Percentiles rank a stretch among this genome's conserved stretches.
phyloP scores from a whole-genome alignment of 345 rosid species.

The Dimocarpus longan region DNA sequence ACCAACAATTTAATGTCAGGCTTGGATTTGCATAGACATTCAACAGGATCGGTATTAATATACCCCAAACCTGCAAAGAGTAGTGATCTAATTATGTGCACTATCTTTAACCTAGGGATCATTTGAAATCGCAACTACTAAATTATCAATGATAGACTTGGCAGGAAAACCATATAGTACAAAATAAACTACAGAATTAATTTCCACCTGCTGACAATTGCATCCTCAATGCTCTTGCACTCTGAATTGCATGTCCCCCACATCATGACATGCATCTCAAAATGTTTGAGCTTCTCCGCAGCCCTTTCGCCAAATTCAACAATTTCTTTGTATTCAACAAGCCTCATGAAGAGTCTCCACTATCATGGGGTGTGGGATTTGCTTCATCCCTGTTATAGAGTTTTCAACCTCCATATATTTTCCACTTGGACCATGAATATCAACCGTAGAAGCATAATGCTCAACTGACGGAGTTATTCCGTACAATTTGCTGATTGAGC shows the following conservation, averaged over 20 bases:
- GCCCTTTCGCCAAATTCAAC: conserved; percentile 35
- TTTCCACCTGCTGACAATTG: conserved; percentile 77
- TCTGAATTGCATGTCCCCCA: conserved; percentile 90
- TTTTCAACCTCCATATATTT: conserved; percentile 35
- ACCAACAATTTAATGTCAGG: conserved; percentile 60
- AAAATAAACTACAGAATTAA: not conserved
- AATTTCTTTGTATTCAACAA: conserved; percentile 39
- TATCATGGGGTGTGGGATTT: conserved; percentile 28
- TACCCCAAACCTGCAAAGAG: conserved; percentile 75
- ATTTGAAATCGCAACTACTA: not conserved
- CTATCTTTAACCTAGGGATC: not conserved
- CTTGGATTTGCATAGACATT: conserved; percentile 68
- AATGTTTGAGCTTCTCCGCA: conserved; percentile 28
- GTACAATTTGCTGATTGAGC: conserved; percentile 25
- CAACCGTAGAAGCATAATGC: conserved; percentile 39
- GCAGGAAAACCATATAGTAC: not conserved
- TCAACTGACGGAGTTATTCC: conserved; percentile 38
- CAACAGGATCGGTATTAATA: conserved; percentile 87
- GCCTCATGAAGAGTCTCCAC: conserved; percentile 43
- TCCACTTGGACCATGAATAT: conserved; percentile 39
- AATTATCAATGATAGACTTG: not conserved
- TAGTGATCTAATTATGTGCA: conserved; percentile 4
- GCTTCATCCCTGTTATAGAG: conserved; percentile 34
- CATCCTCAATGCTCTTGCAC: conserved; percentile 83
- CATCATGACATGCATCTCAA: conserved; percentile 38